Evolutionary conservation across 2,329 filamentous ascomycete species (phyloP).

Genomic region (Fonsecaea nubica): DNA sequence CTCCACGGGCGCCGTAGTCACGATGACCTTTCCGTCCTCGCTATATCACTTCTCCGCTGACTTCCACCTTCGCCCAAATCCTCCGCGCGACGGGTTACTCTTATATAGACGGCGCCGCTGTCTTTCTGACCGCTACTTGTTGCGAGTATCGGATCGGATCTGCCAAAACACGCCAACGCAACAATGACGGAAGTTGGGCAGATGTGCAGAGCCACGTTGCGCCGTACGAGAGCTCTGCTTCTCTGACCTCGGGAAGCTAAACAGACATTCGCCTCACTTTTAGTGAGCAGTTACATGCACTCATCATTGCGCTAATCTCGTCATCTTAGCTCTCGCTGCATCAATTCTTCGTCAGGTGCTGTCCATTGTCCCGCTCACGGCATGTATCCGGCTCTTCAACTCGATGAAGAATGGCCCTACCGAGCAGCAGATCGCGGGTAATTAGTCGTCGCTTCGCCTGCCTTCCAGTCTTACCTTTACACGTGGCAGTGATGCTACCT

Average conservation of each 20-base stretch:
- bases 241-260: slow-evolving; percentile 32
- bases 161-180: slow-evolving; percentile 35
- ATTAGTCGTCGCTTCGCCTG: slow-evolving; percentile 3
- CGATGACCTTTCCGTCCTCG: slow-evolving; percentile 8
- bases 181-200: slow-evolving; percentile 35
- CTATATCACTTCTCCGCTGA: slow-evolving; percentile 7
- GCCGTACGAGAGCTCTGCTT: slow-evolving; percentile 26
- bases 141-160: slow-evolving; percentile 17
- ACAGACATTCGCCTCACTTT: slow-evolving; percentile 34
- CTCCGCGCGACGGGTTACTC: slow-evolving; percentile 6
- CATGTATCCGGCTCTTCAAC: slow-evolving; percentile 14
- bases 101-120: slow-evolving; percentile 30
- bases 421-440: slow-evolving; percentile 8
- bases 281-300: slow-evolving; percentile 26
- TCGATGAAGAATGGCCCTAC: slow-evolving; percentile 10
- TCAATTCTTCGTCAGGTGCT: slow-evolving; percentile 32
- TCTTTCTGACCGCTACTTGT: slow-evolving; percentile 35
- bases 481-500: slow-evolving; percentile 28
- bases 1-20: background rate
- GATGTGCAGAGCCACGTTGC: slow-evolving; percentile 37
- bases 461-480: slow-evolving; percentile 25
- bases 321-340: slow-evolving; percentile 22
- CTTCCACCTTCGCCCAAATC: slow-evolving; percentile 4
- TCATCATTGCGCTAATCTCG: slow-evolving; percentile 26
- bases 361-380: slow-evolving; percentile 14